These are phyloP conservation scores for Fusarium verticillioides DNA, from an alignment of 2,329 filamentous ascomycete genomes.

Conservation along the genomic window DNA sequence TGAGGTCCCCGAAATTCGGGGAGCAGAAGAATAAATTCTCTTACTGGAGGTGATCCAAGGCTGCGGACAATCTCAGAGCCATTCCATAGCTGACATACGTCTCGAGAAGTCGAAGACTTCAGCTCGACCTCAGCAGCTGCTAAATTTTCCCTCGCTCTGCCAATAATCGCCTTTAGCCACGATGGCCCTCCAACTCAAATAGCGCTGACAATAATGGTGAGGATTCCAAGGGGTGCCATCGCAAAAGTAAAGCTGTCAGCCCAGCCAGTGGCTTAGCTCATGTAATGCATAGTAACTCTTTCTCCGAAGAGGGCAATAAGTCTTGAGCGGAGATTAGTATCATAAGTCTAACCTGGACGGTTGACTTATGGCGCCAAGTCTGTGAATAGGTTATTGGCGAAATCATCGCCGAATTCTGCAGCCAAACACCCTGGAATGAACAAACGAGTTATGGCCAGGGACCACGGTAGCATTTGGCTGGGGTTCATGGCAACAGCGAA, in stretches of 20 bases:
- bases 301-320: constrained; percentile 54
- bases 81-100: constrained; percentile 59
- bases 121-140: constrained; percentile 56
- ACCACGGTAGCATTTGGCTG: no score
- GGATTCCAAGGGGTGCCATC: constrained; percentile 57
- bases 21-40: neutral
- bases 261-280: constrained; percentile 55
- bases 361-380: neutral
- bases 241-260: constrained; percentile 60
- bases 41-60: neutral
- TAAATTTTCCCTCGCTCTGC: constrained; percentile 56
- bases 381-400: neutral
- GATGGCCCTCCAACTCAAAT: constrained; percentile 58
- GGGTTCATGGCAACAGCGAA: no score
- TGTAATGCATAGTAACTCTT: constrained; percentile 59
- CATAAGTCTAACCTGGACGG: accelerated
- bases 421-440: neutral
- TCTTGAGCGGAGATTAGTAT: accelerated
- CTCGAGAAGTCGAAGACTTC: constrained; percentile 56
- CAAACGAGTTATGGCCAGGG: no score
- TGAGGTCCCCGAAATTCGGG: neutral
- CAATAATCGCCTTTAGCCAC: constrained; percentile 57
- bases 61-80: constrained; percentile 50
- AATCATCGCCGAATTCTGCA: neutral
- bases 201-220: constrained; percentile 56